Base-by-base conservation (phyloP, 192 early-diverging fungal genomes). In the Coemansia sp. region DNA sequence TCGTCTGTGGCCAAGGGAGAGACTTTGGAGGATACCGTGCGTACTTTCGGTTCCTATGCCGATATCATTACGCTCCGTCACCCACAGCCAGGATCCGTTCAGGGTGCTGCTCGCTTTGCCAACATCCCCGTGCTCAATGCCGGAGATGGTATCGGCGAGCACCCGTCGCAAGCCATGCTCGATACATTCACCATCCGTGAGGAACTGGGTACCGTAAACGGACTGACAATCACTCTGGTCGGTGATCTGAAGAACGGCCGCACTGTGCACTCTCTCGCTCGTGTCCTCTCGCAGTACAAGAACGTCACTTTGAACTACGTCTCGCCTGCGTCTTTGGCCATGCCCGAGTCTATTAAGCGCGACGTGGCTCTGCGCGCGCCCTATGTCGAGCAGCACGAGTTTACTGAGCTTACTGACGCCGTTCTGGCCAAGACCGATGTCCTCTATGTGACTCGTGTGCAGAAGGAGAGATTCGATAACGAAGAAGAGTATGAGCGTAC, bases 191-290 rank as follows among this genome's bases (percentile, higher is more conserved):
- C 93, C n/a, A 95, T 96, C 68, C 86, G 90, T 77, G 90, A 93
- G 86, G 97, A 97, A 79, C 85, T 98, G 15, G 95, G 95, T 59
- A 96, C 94, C 30, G 93, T 97, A 50, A 97, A 97, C 80, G 95
- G 95, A 9, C 83, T 99, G 55, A 96, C 93, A 11, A 89, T 99
- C 60, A 97, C 95, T 10, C 72, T 99, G 67, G 94, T 99, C 56
- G 97, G 96, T 59, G 97, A 98, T 73, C 87, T 98, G 69, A 95
- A 96, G 86, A 93, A 99, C 78, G 97, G 95, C 50, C 90, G 97
- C 73, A 99, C 97, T 1, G 96, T 98, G 20, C 97, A 99, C 89
- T 93, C 90, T 56, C 86, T 99, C 22, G 95, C 96, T 35, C 88
- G 89, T 69, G 85, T 99, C 35, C 78, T 99, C 34, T 78, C 92